Evolutionary conservation across 306 rosid species (phyloP), one percentile per base, ranked within the genome.

Genomic region (Lathyrus tuberosus): DNA sequence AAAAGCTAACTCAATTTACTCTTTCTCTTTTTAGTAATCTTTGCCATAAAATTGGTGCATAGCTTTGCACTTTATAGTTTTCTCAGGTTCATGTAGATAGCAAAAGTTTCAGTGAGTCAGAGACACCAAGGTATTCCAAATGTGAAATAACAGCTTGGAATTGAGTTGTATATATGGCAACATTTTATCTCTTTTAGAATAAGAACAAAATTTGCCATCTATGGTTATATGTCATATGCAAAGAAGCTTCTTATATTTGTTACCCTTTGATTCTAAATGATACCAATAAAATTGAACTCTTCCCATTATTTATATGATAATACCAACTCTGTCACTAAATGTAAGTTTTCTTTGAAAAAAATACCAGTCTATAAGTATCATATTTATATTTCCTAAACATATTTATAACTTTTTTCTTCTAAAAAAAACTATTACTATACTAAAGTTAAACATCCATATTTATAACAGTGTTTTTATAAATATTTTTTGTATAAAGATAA

Each of bases 41-140:
- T 48, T 76, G 79, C 74, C 84, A 44, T 57, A 26, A 63, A 63
- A 68, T 69, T 52, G 79, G 40, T 72, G 75, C 82, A 49, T 76
- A 69, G 77, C 77, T 79, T 76, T 76, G 57, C 10, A 66, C 64
- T 68, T 47, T 60, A 38, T 57, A 62, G 73, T 67, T 15, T 68
- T 72, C 77, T 75, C 76, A 82, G 67, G 76, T 62, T 75, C 81
- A 79, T 72, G 47, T 56, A 57, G 31, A 83, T 33, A 76, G 77
- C 84, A 79, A 75, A 83, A 67, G 74, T 83, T 82, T 82, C 83
- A 51, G 70, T 46, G 77, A 67, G 79, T 83, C 79, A 71, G 71
- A 44, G 31, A 70, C 74, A 53, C 66, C 58, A 33, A 64, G 35
- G 33, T 52, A 24, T 60, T 53, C 66, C 54, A 40, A 46, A 20